Percentiles rank a stretch among this genome's conserved stretches.
These are phyloP conservation scores for Nemania abortiva DNA, from an alignment of 2,329 filamentous ascomycete genomes.

Conservation along the genomic window DNA sequence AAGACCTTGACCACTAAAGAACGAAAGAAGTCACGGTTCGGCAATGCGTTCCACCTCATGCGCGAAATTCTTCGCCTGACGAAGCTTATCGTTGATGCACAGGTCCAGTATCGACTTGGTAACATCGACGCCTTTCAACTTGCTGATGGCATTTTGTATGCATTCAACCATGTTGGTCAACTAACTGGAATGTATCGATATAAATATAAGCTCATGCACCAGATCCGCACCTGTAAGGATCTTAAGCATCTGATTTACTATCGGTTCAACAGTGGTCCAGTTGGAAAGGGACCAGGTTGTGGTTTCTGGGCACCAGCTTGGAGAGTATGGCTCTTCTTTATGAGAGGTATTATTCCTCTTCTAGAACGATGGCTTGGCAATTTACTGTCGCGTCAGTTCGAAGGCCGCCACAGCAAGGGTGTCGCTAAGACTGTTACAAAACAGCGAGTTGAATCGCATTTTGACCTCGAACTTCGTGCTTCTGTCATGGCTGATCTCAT, in stretches of 20 bases:
- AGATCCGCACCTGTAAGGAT: constrained; percentile 99
- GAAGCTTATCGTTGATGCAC: constrained; percentile 97
- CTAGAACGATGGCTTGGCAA: constrained; percentile 98
- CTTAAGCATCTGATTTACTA: constrained; percentile 99
- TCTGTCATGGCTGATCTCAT: constrained; percentile 99
- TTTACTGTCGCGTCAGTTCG: constrained; percentile 94
- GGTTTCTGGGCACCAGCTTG: constrained; percentile 99
- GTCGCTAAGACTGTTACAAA: constrained; percentile 99
- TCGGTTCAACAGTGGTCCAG: constrained; percentile 95
- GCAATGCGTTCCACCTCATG: constrained; percentile 99
- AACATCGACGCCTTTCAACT: constrained; percentile 99
- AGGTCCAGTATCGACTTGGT: constrained; percentile 96
- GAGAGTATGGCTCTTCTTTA: constrained; percentile 99
- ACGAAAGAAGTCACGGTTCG: constrained; percentile 98
- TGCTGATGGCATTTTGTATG: constrained; percentile 98
- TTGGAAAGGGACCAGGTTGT: constrained; percentile 96
- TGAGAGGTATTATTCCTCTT: constrained; percentile 96
- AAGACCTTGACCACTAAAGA: constrained; percentile 99
- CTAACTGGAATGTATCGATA: constrained; percentile 99
- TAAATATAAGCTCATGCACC: constrained; percentile 99
- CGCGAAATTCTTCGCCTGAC: constrained; percentile 95
- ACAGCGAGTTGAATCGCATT: constrained; percentile 98
- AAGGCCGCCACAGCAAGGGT: constrained; percentile 97
- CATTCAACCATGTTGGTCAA: constrained; percentile 98
- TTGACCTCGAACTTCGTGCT: constrained; percentile 94